Evolutionary conservation across 176 grass and related monocot genomes (phyloP).

Genomic region (Carex kokanica): DNA sequence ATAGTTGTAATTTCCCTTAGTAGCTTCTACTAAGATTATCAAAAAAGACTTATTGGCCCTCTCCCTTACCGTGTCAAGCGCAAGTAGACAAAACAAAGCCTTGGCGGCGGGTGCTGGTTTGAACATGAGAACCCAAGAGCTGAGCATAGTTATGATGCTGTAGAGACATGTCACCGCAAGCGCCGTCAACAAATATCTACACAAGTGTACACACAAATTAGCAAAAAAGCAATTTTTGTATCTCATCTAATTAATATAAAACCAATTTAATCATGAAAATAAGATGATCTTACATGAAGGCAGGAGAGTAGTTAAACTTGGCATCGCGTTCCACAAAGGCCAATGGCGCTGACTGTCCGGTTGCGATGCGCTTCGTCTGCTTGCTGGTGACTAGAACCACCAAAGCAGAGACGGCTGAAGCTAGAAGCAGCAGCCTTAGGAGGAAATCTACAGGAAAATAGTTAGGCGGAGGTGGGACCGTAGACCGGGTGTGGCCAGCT

Average conservation of each 20-base stretch:
- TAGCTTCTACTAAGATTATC: too few species aligned
- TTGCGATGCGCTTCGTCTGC: slow-evolving; percentile 32
- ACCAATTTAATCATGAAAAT: not conserved
- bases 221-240: not conserved
- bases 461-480: not conserved
- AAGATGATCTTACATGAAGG: slow-evolving; percentile 43
- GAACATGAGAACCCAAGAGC: slow-evolving; percentile 27
- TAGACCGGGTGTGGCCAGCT: not conserved
- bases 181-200: slow-evolving; percentile 66
- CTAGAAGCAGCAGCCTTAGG: slow-evolving; percentile 48
- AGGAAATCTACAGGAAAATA: slow-evolving; percentile 26
- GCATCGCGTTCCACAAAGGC: not conserved
- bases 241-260: not conserved
- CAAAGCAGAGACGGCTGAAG: slow-evolving; percentile 34
- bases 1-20: too few species aligned
- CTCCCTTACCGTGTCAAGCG: slow-evolving; percentile 51
- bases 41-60: too few species aligned
- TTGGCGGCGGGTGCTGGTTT: slow-evolving; percentile 22
- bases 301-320: slow-evolving; percentile 70
- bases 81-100: slow-evolving; percentile 36
- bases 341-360: not conserved
- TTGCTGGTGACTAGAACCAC: slow-evolving; percentile 62
- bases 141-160: slow-evolving; percentile 43
- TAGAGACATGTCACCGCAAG: slow-evolving; percentile 44
- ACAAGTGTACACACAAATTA: not conserved